These are phyloP conservation scores for Pythium rishiriense DNA, from an alignment of 352 stramenopile genomes.

Conservation along the genomic window DNA sequence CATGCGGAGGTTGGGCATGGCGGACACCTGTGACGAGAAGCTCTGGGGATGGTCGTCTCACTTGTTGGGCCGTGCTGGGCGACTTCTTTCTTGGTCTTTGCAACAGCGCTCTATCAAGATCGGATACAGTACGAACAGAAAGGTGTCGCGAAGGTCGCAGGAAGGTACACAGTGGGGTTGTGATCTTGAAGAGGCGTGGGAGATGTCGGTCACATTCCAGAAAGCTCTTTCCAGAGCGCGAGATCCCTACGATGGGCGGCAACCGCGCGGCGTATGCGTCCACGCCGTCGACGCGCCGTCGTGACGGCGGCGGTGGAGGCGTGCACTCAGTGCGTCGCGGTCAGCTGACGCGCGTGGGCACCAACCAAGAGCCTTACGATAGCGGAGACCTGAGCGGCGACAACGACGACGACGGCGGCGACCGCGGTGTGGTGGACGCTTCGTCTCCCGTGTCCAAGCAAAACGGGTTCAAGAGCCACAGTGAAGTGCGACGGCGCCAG, in stretches of 20 bases:
- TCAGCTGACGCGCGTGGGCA: slow-evolving; percentile 12
- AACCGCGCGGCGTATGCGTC: slow-evolving; percentile 20
- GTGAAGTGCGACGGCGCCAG: background rate
- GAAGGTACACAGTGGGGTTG: background rate
- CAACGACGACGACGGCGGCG: background rate
- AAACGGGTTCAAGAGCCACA: background rate
- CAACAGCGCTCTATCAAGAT: slow-evolving; percentile 6
- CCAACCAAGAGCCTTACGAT: slow-evolving; percentile 4
- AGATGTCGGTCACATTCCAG: too few relatives aligned
- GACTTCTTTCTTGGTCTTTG: slow-evolving; percentile 26
- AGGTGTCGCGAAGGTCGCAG: slow-evolving; percentile 8
- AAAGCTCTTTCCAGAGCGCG: background rate
- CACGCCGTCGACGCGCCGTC: background rate
- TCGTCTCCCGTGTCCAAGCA: background rate
- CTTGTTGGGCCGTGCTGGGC: slow-evolving; percentile 1
- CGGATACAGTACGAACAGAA: background rate
- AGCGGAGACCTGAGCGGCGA: background rate
- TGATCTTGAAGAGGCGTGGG: slow-evolving; percentile 30
- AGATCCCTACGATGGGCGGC: slow-evolving; percentile 19
- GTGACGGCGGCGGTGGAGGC: background rate
- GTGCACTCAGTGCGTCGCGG: slow-evolving; percentile 16
- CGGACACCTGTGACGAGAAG: background rate
- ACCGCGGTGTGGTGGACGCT: background rate
- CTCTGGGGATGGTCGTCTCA: background rate
- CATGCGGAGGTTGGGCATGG: slow-evolving; percentile 62